These are phyloP conservation scores for Coniella vitis DNA, from an alignment of 2,329 filamentous ascomycete genomes.

Conservation along the genomic window DNA sequence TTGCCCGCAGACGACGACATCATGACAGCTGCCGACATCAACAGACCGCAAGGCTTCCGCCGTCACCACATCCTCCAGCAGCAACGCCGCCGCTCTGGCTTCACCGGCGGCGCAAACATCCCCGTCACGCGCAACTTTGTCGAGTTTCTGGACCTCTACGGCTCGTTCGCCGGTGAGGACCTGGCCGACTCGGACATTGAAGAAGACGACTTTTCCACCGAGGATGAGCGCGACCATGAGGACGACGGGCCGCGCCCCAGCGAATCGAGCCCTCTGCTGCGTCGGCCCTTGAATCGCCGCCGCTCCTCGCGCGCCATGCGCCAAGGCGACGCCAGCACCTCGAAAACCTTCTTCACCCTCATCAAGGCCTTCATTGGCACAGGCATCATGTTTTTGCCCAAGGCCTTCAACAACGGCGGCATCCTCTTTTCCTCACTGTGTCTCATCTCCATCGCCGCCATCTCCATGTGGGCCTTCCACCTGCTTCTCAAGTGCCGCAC, in stretches of 20 bases:
- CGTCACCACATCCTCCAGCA: constrained; percentile 37
- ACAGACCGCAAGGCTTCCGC: constrained; percentile 42
- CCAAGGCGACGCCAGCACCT: constrained; percentile 58
- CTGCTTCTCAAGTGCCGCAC: constrained; percentile 62
- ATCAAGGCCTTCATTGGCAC: constrained; percentile 75
- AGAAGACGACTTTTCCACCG: constrained; percentile 33
- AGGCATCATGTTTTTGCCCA: constrained; percentile 75
- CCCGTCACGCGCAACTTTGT: constrained; percentile 65
- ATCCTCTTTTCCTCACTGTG: constrained; percentile 68
- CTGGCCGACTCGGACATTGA: constrained; percentile 55
- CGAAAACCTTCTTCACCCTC: constrained; percentile 71
- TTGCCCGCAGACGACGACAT: constrained; percentile 5
- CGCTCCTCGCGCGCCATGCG: constrained; percentile 25
- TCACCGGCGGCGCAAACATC: constrained; percentile 14
- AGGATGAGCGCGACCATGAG: constrained; percentile 33
- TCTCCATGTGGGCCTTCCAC: constrained; percentile 67
- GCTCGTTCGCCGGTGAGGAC: constrained; percentile 70
- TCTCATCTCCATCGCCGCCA: constrained; percentile 55
- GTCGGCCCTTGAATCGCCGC: constrained; percentile 44
- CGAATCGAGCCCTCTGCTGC: constrained; percentile 54
- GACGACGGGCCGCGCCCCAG: constrained; percentile 24
- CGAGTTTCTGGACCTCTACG: constrained; percentile 69
- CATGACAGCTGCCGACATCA: constrained; percentile 27
- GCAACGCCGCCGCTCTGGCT: constrained; percentile 22
- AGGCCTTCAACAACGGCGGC: constrained; percentile 72